Conservation (phyloP, 306 rosid genomes). For the Rosa multiflora region DNA sequence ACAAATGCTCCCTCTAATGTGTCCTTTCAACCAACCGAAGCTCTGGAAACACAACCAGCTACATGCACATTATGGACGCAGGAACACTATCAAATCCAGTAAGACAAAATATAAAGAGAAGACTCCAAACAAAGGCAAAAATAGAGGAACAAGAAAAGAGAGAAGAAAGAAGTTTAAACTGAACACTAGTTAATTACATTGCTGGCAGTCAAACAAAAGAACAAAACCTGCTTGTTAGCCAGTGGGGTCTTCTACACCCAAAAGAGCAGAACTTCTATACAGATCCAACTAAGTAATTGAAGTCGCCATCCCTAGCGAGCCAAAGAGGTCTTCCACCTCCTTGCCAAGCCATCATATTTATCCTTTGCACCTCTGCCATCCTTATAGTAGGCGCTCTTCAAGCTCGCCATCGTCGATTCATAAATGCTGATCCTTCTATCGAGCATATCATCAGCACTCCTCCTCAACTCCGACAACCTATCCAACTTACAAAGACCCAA, state of each 20-base stretch:
- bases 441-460: conserved; percentile 50
- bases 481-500: conserved; percentile 55
- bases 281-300: conserved; percentile 9
- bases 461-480: conserved; percentile 52
- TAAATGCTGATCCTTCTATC: conserved; percentile 44
- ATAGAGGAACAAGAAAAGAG: neutral
- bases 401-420: conserved; percentile 54
- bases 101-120: neutral
- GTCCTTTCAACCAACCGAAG: too few relatives aligned
- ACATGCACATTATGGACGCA: neutral
- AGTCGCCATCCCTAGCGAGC: conserved; percentile 22
- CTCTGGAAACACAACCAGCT: neutral
- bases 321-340: conserved; percentile 46
- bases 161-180: neutral
- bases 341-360: conserved; percentile 47
- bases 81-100: neutral
- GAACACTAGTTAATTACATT: neutral
- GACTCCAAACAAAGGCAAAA: neutral
- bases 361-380: conserved; percentile 58
- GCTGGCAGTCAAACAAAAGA: neutral
- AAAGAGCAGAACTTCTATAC: conserved; percentile 9
- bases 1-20: neutral
- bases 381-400: conserved; percentile 51
- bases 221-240: neutral
- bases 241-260: neutral